Base-by-base conservation (phyloP, 2,329 filamentous ascomycete genomes). In the Raffaelea arxii region DNA sequence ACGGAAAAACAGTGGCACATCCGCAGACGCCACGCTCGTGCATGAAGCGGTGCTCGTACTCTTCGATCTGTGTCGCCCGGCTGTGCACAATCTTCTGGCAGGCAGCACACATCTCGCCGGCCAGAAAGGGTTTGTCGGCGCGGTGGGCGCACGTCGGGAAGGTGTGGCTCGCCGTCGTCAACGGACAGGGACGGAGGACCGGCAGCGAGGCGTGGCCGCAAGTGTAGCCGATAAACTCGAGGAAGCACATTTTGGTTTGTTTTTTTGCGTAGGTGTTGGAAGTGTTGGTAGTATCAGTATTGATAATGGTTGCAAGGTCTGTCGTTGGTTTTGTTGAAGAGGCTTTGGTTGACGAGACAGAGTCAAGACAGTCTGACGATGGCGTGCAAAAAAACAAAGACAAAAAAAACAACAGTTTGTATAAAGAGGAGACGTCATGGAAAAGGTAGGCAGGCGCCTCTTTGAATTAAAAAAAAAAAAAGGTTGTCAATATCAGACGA, bases 161-260 rank as follows among this genome's bases (percentile, higher is more conserved):
- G 24, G 52, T 60, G 49, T 63, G 56, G 5, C 57, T 49, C 4
- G 58, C 54, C 0, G 68, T 70, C 0, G 67, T 69, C 49, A 68
- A 41, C 1, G 71, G 71, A 50, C 71, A 74, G 3, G 61, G 57
- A 0, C 66, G 63, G 41, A 70, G 58, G 11, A 66, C 59, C 1
- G 62, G 58, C 4, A 64, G 36, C 6, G 65, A 66, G 41, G 64
- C 65, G 57, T 75, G 71, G 16, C 70, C 71, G 54, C 71, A 75
- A 27, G 58, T 64, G 56, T 71, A 74, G 45, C 63, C 65, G 41
- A 70, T 55, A 52, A 62, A 71, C 53, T 72, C 67, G 25, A 61
- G 58, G 55, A 71, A 63, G 52, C 71, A 74, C 71, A 74, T 75
- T 3, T 49, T 59, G 46, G 14, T 32, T 30, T 30, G 27, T 30